phyloP scores from a whole-genome alignment of 345 rosid species.

The Pistacia vera region DNA sequence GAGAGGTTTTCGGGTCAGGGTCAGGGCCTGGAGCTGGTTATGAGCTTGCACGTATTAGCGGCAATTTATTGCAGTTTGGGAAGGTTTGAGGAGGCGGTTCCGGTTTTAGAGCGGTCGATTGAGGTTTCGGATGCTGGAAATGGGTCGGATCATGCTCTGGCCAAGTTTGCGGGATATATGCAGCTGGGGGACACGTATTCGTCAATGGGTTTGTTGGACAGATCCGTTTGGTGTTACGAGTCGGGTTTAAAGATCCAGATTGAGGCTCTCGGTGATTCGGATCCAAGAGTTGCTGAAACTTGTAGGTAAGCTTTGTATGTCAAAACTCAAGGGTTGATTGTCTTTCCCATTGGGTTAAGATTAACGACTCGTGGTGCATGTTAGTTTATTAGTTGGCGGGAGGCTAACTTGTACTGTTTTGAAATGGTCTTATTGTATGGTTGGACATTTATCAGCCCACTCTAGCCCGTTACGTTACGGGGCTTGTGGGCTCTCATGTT shows the following conservation, averaged over 20 bases:
- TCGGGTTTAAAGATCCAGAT: slow-evolving; percentile 49
- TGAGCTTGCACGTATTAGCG: slow-evolving; percentile 50
- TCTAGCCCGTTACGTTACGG: neutral
- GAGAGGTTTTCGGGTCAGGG: slow-evolving; percentile 35
- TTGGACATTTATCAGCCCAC: neutral
- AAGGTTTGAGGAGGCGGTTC: slow-evolving; percentile 46
- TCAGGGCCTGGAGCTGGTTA: slow-evolving; percentile 36
- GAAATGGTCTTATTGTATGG: neutral
- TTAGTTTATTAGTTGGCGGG: neutral
- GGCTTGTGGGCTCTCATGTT: slow-evolving; percentile 6
- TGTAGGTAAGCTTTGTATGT: slow-evolving; percentile 32
- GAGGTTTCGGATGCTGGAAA: slow-evolving; percentile 21
- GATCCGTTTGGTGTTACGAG: slow-evolving; percentile 44
- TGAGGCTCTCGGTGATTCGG: slow-evolving; percentile 43
- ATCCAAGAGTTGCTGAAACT: slow-evolving; percentile 46
- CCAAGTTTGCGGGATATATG: slow-evolving; percentile 54
- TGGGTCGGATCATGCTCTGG: slow-evolving; percentile 44
- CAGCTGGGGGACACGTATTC: slow-evolving; percentile 59
- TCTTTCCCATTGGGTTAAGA: neutral
- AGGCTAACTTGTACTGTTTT: neutral
- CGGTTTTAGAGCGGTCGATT: slow-evolving; percentile 47
- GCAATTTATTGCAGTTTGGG: slow-evolving; percentile 47
- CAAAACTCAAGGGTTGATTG: too few species aligned
- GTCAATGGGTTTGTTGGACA: slow-evolving; percentile 45
- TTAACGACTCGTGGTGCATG: neutral